A percentile compares a stretch with the other conserved stretches of the same genome.
phyloP scores from a whole-genome alignment of 257 asterid species.

The Gynochthodes officinalis region DNA sequence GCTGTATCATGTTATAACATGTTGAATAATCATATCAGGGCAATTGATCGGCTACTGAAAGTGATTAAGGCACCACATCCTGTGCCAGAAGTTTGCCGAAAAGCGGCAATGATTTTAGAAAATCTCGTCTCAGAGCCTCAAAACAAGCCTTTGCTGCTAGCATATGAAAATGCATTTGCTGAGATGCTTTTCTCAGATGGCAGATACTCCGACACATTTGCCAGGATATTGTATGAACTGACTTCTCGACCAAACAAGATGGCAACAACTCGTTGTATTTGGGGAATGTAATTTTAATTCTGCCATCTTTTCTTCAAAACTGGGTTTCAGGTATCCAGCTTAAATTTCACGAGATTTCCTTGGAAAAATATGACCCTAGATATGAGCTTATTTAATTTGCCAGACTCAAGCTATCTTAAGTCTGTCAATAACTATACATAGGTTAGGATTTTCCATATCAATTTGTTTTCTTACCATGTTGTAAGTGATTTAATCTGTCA shows the following conservation, averaged over 20 bases:
- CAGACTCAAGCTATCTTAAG: not conserved
- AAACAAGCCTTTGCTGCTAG: conserved; percentile 72
- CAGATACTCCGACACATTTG: conserved; percentile 73
- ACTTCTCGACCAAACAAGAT: conserved; percentile 80
- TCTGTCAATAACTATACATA: not conserved
- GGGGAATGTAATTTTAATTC: conserved; percentile 66
- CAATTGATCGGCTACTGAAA: conserved; percentile 80
- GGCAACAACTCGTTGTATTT: conserved; percentile 81
- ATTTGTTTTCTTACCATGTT: not conserved
- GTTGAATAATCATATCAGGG: conserved; percentile 48
- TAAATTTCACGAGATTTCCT: not conserved
- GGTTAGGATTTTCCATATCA: not conserved
- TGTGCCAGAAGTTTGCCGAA: conserved; percentile 89
- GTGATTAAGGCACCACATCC: conserved; percentile 85
- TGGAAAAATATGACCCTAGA: not conserved
- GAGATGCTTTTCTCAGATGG: conserved; percentile 85
- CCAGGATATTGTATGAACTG: conserved; percentile 78
- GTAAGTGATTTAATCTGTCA: not conserved
- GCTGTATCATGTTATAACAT: not conserved
- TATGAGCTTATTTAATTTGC: not conserved
- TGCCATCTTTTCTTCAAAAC: not conserved
- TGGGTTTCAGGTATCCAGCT: not conserved
- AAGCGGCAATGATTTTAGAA: conserved; percentile 83
- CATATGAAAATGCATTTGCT: conserved; percentile 80
- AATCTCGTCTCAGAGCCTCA: conserved; percentile 96